phyloP scores from a whole-genome alignment of 805 yeast species.

The Wickerhamiella dianesei region DNA sequence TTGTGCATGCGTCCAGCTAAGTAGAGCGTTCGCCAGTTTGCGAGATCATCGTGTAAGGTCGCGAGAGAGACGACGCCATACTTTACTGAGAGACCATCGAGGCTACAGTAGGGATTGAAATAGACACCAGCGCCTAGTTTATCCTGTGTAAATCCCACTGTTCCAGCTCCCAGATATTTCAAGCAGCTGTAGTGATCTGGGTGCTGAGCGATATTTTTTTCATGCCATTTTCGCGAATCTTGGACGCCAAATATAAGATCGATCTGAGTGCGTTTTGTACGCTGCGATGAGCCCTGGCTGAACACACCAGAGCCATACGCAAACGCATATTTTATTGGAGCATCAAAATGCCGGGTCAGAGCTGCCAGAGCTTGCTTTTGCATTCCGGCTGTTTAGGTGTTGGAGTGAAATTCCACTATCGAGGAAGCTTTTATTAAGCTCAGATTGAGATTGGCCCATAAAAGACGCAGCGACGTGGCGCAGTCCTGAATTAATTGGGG shows the following conservation, averaged over 20 bases:
- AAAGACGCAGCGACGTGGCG: no score
- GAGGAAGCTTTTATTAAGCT: neutral
- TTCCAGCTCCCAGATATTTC: conserved; percentile 43
- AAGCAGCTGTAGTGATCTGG: conserved; percentile 69
- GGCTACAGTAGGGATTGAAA: conserved; percentile 75
- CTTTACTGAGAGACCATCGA: conserved; percentile 50
- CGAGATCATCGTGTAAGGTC: conserved; percentile 49
- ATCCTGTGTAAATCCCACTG: conserved; percentile 45
- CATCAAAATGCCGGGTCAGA: conserved; percentile 44
- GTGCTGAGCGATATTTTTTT: conserved; percentile 48
- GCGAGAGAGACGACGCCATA: conserved; percentile 73
- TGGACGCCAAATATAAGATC: conserved; percentile 78
- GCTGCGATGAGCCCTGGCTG: conserved; percentile 45
- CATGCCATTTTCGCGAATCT: conserved; percentile 64
- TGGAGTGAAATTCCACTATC: neutral
- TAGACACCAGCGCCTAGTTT: conserved; percentile 75
- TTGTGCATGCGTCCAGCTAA: conserved; percentile 89
- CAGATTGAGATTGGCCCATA: no score
- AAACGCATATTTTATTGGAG: conserved; percentile 67
- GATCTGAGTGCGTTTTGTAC: conserved; percentile 39
- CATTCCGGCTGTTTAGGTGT: neutral
- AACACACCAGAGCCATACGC: conserved; percentile 96
- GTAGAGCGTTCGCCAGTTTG: conserved; percentile 77
- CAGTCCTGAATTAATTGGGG: no score
- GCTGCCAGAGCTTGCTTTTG: conserved; percentile 25